These are phyloP conservation scores for Solanum pimpinellifolium DNA, from an alignment of 257 asterid genomes.

Conservation along the genomic window DNA sequence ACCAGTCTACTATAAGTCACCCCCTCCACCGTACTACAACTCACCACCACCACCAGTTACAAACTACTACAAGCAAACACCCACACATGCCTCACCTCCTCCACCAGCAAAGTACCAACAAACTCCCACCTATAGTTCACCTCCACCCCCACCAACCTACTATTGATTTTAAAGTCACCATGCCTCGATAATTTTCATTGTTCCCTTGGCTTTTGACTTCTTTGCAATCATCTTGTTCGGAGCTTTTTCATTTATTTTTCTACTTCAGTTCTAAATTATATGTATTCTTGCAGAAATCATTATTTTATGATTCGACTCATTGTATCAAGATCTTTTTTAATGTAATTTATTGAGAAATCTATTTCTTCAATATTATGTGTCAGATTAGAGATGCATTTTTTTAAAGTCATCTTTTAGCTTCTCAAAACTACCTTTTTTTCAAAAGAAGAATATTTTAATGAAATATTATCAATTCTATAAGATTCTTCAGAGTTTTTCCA, in stretches of 20 bases:
- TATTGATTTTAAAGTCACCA: neutral
- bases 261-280: neutral
- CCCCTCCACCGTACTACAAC: neutral
- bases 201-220: neutral
- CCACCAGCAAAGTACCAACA: neutral
- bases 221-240: neutral
- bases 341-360: neutral
- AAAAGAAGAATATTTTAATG: no score
- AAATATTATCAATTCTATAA: neutral
- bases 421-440: no score
- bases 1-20: neutral
- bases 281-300: neutral
- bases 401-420: neutral
- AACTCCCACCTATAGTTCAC: neutral
- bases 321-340: neutral
- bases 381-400: neutral
- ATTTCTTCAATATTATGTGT: neutral
- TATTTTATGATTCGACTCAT: neutral
- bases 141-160: neutral
- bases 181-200: neutral
- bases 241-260: neutral
- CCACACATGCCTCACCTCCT: neutral
- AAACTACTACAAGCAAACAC: neutral
- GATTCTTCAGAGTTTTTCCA: no score
- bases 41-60: neutral